phyloP scores from a whole-genome alignment of 1,284 basidiomycete species.

The Microbotryum saponariae region DNA sequence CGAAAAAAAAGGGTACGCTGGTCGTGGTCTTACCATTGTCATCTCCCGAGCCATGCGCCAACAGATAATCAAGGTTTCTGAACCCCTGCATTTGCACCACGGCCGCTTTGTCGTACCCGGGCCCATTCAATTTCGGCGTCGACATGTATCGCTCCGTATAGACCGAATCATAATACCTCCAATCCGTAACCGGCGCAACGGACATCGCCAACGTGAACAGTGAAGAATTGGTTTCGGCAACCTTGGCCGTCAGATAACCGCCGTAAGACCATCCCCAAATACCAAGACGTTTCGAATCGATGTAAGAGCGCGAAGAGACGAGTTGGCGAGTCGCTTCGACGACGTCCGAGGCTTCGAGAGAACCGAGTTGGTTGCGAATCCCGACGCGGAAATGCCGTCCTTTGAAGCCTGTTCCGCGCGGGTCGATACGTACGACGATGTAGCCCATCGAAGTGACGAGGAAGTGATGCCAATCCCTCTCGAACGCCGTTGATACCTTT shows the following conservation, averaged over 20 bases:
- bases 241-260: conserved; percentile 84
- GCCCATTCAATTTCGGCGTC: conserved; percentile 63
- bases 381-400: conserved; percentile 73
- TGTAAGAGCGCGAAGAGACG: conserved; percentile 33
- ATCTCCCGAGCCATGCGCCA: conserved; percentile 88
- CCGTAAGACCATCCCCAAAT: conserved; percentile 97
- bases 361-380: conserved; percentile 75
- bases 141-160: conserved; percentile 88
- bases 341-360: conserved; percentile 79
- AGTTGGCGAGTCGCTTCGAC: conserved; percentile 58
- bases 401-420: conserved; percentile 77
- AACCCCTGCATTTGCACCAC: conserved; percentile 81
- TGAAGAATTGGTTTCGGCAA: conserved; percentile 53
- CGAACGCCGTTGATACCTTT: conserved; percentile 58
- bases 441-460: conserved; percentile 75
- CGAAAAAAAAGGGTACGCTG: too few relatives aligned
- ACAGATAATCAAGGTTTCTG: conserved; percentile 63
- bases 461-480: conserved; percentile 77
- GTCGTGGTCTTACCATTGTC: conserved; percentile 55
- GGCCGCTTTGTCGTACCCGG: conserved; percentile 74
- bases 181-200: conserved; percentile 54
- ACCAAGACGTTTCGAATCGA: conserved; percentile 73
- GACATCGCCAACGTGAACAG: conserved; percentile 63
- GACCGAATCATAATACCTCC: conserved; percentile 48
- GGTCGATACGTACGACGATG: conserved; percentile 79